A percentile compares a stretch with the other conserved stretches of the same genome.
Conservation (phyloP, 78 protist species). For the Isochrysis galbana region DNA sequence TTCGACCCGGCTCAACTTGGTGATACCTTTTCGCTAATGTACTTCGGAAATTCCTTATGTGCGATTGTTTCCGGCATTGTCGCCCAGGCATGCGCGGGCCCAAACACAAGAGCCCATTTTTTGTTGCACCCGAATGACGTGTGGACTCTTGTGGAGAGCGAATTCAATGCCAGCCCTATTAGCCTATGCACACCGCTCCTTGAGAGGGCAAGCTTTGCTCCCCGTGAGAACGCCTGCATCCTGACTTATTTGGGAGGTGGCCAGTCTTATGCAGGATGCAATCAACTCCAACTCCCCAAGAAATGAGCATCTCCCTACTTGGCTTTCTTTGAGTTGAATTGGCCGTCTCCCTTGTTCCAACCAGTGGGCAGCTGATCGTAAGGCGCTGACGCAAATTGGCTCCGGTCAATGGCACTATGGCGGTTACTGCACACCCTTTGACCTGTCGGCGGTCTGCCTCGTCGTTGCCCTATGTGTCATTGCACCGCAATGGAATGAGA, state of each 20-base stretch:
- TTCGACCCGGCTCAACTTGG: background rate
- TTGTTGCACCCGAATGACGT: background rate
- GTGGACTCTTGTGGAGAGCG: background rate
- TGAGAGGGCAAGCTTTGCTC: too few species aligned
- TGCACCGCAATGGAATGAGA: background rate
- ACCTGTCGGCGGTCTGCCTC: constrained; percentile 35
- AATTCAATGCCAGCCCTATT: background rate
- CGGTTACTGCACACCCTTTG: constrained; percentile 89
- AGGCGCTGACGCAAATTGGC: background rate
- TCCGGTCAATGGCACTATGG: background rate
- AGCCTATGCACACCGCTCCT: background rate
- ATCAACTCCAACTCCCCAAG: too few species aligned
- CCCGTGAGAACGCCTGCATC: too few species aligned
- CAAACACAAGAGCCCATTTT: too few species aligned
- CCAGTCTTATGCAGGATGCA: too few species aligned
- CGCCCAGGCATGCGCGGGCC: too few species aligned
- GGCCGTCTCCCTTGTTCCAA: too few species aligned
- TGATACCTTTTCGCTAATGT: constrained; percentile 76
- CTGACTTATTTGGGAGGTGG: too few species aligned
- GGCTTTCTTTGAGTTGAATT: too few species aligned
- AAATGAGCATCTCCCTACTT: too few species aligned
- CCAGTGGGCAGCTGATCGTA: background rate
- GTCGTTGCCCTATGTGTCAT: background rate
- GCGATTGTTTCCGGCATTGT: constrained; percentile 85
- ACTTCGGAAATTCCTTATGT: constrained; percentile 67